Evolutionary conservation across 108 stramenopile genomes (phyloP), one percentile per base, ranked within the genome.

Genomic region (Cyclotella distinguenda): DNA sequence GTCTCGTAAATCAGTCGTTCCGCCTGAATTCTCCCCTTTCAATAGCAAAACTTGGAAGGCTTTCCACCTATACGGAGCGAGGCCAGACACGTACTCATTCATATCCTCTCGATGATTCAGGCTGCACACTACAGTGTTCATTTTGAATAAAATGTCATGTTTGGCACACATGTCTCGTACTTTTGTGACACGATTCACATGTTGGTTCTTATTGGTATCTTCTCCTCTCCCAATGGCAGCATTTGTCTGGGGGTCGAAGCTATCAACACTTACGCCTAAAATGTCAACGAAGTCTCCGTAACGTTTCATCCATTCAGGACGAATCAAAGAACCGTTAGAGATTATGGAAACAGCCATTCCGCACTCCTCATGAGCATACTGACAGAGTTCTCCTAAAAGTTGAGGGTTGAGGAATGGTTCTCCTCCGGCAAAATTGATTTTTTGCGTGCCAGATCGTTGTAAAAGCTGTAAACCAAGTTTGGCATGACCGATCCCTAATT

Each of bases 381-480:
- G 26, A 35, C 72, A 72, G 1, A 79, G 40, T 35, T 73, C 51
- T 16, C 71, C 72, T 31, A 79, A 40, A 18, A 68, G 32, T 25
- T 63, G 15, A 2, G 78, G 78, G 22, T 68, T 30, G 6, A 79
- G 28, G 38, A 79, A 79, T 12, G 78, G 78, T 50, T 79, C 72
- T 11, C 78, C 78, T 19, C 78, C 78, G 1, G 78, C 72, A 68
- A 79, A 73, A 35, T 79, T 79, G 35, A 74, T 79, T 39, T 79
- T 79, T 62, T 68, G n/a, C n/a, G 66, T 67, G 6, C 72, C 72
- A 2, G 65, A 33, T 51, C 66, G 48, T 49, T 58, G 40, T 15
- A 74, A 33, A 9, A 74, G 48, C 16, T 38, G 22, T 21, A 74
- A 39, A 11, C 72, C 72, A 10, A 39, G 38, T 28, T 50, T 23